These are phyloP conservation scores for Wilhelminamyces savonicus DNA, from an alignment of 805 yeast species.

Conservation along the genomic window DNA sequence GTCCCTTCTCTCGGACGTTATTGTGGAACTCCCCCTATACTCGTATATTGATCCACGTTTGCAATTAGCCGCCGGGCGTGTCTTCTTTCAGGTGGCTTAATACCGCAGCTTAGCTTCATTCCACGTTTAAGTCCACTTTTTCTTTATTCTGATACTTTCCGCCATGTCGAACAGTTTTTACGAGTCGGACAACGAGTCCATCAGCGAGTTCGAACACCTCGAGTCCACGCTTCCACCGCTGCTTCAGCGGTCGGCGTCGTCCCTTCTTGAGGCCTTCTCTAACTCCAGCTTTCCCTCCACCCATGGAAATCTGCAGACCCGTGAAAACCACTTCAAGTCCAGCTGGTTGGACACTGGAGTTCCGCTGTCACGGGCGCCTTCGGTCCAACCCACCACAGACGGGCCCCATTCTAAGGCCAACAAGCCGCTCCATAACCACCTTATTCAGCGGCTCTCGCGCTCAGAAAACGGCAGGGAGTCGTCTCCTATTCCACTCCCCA, in stretches of 20 bases:
- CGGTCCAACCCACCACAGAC: background rate
- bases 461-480: constrained; percentile 34
- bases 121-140: too few relatives aligned
- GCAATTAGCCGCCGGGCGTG: too few relatives aligned
- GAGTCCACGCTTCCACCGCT: constrained; percentile 37
- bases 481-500: constrained; percentile 46
- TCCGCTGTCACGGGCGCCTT: constrained; percentile 21
- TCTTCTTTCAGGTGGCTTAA: too few relatives aligned
- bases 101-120: too few relatives aligned
- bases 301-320: constrained; percentile 1
- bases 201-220: constrained; percentile 32
- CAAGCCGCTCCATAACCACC: constrained; percentile 8
- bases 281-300: constrained; percentile 2
- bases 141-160: too few relatives aligned
- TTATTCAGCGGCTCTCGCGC: constrained; percentile 23
- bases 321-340: constrained; percentile 10
- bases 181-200: constrained; percentile 24
- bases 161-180: too few relatives aligned
- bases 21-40: too few relatives aligned
- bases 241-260: constrained; percentile 31
- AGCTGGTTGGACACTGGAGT: constrained; percentile 7
- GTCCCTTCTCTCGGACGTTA: too few relatives aligned
- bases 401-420: background rate
- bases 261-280: constrained; percentile 22
- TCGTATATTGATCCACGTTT: too few relatives aligned